Percentiles rank a stretch among this genome's conserved stretches.
These are phyloP conservation scores for Craterostigma plantagineum DNA, from an alignment of 257 asterid genomes.

Conservation along the genomic window DNA sequence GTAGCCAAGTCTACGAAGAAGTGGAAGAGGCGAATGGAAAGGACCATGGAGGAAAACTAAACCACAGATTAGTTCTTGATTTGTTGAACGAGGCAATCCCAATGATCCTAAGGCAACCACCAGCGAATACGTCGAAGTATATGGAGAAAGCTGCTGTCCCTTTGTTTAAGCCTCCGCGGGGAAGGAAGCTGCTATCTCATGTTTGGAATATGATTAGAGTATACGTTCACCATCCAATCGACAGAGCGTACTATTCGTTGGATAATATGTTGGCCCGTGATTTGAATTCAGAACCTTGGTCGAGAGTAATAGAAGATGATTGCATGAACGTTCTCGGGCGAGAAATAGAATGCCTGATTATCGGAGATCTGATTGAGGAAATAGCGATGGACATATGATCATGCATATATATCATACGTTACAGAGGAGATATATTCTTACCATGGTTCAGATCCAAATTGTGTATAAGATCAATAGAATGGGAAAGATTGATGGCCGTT, in stretches of 20 bases:
- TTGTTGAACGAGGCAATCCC: constrained; percentile 73
- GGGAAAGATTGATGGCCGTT: no score
- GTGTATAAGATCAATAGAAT: no score
- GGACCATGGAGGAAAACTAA: constrained; percentile 24
- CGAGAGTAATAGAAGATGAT: constrained; percentile 41
- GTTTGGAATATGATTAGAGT: constrained; percentile 37
- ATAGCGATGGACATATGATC: constrained; percentile 22
- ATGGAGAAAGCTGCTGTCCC: constrained; percentile 29
- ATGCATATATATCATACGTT: no score
- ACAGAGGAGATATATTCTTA: no score
- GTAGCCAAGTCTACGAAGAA: constrained; percentile 57
- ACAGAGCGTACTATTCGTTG: constrained; percentile 24
- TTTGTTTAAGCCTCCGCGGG: constrained; percentile 31
- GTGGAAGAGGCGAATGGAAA: constrained; percentile 36
- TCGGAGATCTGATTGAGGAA: constrained; percentile 51
- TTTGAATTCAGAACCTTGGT: constrained; percentile 46
- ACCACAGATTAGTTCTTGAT: constrained; percentile 50
- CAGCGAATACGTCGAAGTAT: constrained; percentile 22
- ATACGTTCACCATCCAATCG: constrained; percentile 30
- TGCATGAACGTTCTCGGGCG: constrained; percentile 25
- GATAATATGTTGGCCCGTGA: constrained; percentile 53
- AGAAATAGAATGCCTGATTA: constrained; percentile 50
- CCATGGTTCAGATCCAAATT: no score
- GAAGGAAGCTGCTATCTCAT: constrained; percentile 42
- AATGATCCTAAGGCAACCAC: constrained; percentile 33